phyloP scores from a whole-genome alignment of 805 yeast species.

The Starmerella stigmatis region DNA sequence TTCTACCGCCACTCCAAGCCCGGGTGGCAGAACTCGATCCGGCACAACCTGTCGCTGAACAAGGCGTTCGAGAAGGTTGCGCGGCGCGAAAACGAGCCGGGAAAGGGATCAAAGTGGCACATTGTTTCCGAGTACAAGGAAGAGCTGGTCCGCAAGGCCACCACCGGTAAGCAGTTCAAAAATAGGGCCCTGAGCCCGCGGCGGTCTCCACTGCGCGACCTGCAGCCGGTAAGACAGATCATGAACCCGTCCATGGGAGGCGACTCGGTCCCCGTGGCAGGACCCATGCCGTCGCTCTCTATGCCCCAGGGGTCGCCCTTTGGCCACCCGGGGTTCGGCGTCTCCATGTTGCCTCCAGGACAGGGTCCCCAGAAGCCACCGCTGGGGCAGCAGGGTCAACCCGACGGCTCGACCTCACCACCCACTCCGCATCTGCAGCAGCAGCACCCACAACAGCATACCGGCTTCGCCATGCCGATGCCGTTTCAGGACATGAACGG shows the following conservation, averaged over 20 bases:
- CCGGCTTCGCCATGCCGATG: slow-evolving; percentile 5
- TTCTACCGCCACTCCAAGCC: slow-evolving; percentile 84
- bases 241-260: neutral
- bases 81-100: slow-evolving; percentile 89
- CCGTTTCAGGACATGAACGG: slow-evolving; percentile 8
- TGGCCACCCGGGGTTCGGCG: slow-evolving; percentile 14
- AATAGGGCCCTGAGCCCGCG: slow-evolving; percentile 1
- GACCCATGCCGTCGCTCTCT: too few species aligned
- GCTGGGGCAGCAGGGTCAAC: neutral
- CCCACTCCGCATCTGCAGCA: slow-evolving; percentile 11
- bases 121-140: slow-evolving; percentile 73
- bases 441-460: slow-evolving; percentile 12
- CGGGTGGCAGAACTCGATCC: slow-evolving; percentile 97
- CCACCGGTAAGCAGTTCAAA: slow-evolving; percentile 26
- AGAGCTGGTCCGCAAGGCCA: slow-evolving; percentile 73
- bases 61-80: slow-evolving; percentile 98
- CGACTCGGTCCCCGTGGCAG: too few species aligned
- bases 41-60: slow-evolving; percentile 87
- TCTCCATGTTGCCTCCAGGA: slow-evolving; percentile 4
- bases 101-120: slow-evolving; percentile 99
- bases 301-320: neutral
- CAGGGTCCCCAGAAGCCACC: neutral
- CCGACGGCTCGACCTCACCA: too few species aligned
- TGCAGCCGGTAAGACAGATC: neutral
- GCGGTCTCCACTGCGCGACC: neutral